These are phyloP conservation scores for Cokeromyces recurvatus DNA, from an alignment of 371 early-diverging fungal species.

Conservation along the genomic window DNA sequence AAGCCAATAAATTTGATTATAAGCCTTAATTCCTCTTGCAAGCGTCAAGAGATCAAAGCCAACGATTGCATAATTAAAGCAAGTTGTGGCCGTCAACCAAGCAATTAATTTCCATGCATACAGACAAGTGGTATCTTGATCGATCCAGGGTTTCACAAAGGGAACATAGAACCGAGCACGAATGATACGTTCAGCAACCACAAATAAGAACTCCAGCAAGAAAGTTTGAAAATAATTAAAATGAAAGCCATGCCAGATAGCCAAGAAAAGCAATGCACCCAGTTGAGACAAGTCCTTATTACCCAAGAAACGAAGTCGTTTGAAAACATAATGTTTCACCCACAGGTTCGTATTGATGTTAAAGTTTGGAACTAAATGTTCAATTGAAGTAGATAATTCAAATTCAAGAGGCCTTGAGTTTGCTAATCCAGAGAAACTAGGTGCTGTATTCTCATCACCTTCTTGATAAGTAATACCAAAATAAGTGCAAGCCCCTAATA, in stretches of 20 bases:
- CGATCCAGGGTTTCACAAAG: constrained; percentile 12
- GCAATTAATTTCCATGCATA: constrained; percentile 22
- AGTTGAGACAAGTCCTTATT: constrained; percentile 58
- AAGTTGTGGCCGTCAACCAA: constrained; percentile 22
- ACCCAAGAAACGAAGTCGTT: constrained; percentile 59
- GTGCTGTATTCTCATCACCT: constrained; percentile 33
- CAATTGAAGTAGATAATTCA: constrained; percentile 54
- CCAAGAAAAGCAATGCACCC: constrained; percentile 57
- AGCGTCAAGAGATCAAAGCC: constrained; percentile 36
- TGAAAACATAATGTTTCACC: constrained; percentile 67
- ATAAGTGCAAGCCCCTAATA: constrained; percentile 44
- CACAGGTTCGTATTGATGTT: constrained; percentile 74
- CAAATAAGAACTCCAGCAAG: constrained; percentile 54
- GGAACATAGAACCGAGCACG: constrained; percentile 7
- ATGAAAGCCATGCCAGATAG: constrained; percentile 70
- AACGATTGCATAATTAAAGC: constrained; percentile 23
- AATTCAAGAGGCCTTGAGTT: constrained; percentile 42
- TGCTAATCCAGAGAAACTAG: constrained; percentile 53
- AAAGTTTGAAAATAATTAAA: constrained; percentile 60
- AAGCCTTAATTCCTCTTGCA: constrained; percentile 21
- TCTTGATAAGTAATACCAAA: constrained; percentile 63
- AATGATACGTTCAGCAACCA: constrained; percentile 12
- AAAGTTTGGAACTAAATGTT: constrained; percentile 53
- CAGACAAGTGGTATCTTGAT: constrained; percentile 2
- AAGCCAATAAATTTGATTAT: constrained; percentile 31